Evolutionary conservation across 768 basidiomycete genomes (phyloP).

Genomic region (Cystofilobasidium bisporidii): DNA sequence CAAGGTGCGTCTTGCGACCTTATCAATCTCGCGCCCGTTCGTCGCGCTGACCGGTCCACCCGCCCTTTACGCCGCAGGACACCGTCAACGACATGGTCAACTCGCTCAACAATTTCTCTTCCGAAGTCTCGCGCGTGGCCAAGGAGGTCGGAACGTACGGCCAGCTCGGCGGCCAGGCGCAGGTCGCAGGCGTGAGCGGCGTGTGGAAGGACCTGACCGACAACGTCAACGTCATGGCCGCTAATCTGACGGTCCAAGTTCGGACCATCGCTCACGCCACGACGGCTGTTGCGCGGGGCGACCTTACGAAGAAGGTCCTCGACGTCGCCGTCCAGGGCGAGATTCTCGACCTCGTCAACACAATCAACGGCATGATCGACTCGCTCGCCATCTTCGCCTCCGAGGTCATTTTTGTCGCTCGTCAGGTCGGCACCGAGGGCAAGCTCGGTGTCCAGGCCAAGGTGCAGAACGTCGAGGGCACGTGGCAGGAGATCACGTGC

Average conservation of each 20-base stretch:
- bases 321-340: constrained; percentile 91
- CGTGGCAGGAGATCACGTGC: constrained; percentile 97
- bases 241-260: constrained; percentile 70
- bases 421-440: constrained; percentile 97
- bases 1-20: constrained; percentile 35
- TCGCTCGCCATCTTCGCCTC: constrained; percentile 74
- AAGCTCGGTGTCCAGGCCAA: constrained; percentile 96
- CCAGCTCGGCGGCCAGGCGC: constrained; percentile 28
- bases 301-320: constrained; percentile 84
- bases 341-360: constrained; percentile 89
- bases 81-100: constrained; percentile 42
- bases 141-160: constrained; percentile 71
- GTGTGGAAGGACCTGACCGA: constrained; percentile 66
- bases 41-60: not conserved
- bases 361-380: constrained; percentile 90
- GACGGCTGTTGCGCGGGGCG: constrained; percentile 75
- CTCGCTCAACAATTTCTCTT: constrained; percentile 36
- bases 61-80: not conserved
- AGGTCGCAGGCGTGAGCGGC: constrained; percentile 27
- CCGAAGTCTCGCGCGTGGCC: constrained; percentile 38
- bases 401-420: constrained; percentile 87
- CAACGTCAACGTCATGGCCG: constrained; percentile 53
- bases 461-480: constrained; percentile 91
- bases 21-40: no score
- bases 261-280: constrained; percentile 77